Evolutionary conservation across 352 stramenopile genomes (phyloP).

Genomic region (Pythium oligandrum): DNA sequence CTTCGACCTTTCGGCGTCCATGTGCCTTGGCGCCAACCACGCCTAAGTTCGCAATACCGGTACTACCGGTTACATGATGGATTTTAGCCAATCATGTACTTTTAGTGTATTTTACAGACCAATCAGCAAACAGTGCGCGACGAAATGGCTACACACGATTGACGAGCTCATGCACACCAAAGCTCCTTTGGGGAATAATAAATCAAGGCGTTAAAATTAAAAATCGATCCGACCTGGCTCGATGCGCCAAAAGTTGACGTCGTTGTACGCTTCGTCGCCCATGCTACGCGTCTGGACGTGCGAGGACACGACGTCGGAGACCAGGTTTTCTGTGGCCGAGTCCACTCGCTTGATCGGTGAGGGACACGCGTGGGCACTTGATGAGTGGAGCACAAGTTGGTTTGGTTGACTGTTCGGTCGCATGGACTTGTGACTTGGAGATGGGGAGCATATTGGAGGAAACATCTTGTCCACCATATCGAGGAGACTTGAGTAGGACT

Average conservation of each 20-base stretch:
- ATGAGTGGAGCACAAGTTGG: not conserved
- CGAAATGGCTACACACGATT: too few relatives aligned
- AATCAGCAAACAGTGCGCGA: too few relatives aligned
- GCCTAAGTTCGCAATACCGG: too few relatives aligned
- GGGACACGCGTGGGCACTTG: too few relatives aligned
- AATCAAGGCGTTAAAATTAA: not conserved
- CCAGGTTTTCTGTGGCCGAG: constrained; percentile 29
- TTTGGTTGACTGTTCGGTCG: constrained; percentile 1
- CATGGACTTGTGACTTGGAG: constrained; percentile 6
- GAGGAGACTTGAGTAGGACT: constrained; percentile 63
- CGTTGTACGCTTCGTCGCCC: constrained; percentile 81
- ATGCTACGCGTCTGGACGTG: constrained; percentile 47
- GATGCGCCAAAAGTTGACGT: constrained; percentile 85
- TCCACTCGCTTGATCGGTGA: constrained; percentile 11
- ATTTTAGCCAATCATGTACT: too few relatives aligned
- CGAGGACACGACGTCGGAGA: constrained; percentile 47
- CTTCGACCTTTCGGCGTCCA: too few relatives aligned
- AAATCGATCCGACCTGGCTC: constrained; percentile 30
- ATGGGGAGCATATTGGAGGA: constrained; percentile 53
- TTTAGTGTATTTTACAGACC: too few relatives aligned
- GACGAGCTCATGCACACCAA: too few relatives aligned
- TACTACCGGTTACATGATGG: too few relatives aligned
- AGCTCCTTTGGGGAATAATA: not conserved
- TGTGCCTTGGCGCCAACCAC: too few relatives aligned
- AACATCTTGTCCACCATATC: constrained; percentile 72